These are phyloP conservation scores for Fusarium domesticum DNA, from an alignment of 2,329 filamentous ascomycete species.

Conservation along the genomic window DNA sequence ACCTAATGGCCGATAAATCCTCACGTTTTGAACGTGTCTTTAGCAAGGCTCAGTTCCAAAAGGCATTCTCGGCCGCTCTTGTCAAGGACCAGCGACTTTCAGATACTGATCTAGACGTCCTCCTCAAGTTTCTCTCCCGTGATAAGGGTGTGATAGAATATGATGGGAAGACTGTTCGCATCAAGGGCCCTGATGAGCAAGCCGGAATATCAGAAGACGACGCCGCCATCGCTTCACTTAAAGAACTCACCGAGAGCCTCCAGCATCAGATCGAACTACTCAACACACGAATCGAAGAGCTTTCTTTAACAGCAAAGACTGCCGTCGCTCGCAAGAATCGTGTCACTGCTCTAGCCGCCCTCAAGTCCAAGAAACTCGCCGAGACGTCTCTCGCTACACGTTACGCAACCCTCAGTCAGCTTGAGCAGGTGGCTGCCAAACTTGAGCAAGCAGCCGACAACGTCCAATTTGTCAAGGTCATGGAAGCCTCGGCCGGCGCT, in stretches of 20 bases:
- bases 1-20: slow-evolving; percentile 40
- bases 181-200: slow-evolving; percentile 56
- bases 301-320: slow-evolving; percentile 63
- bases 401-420: slow-evolving; percentile 69
- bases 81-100: slow-evolving; percentile 51
- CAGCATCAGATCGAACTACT: slow-evolving; percentile 69
- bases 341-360: slow-evolving; percentile 69
- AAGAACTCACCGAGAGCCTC: slow-evolving; percentile 72
- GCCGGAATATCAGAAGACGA: slow-evolving; percentile 70
- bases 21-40: slow-evolving; percentile 65
- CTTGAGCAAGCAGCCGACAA: slow-evolving; percentile 86
- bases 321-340: slow-evolving; percentile 73
- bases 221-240: slow-evolving; percentile 76
- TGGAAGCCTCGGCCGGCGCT: slow-evolving; percentile 73
- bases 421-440: slow-evolving; percentile 78
- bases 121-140: slow-evolving; percentile 67
- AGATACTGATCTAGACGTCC: slow-evolving; percentile 62
- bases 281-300: slow-evolving; percentile 60
- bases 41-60: slow-evolving; percentile 61
- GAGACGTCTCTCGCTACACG: slow-evolving; percentile 71
- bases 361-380: slow-evolving; percentile 78
- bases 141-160: slow-evolving; percentile 60
- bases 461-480: slow-evolving; percentile 75
- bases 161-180: slow-evolving; percentile 70
- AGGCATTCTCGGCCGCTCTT: slow-evolving; percentile 53